Percentiles rank a stretch among this genome's conserved stretches.
These are phyloP conservation scores for Onygenales sp. DNA, from an alignment of 2,329 filamentous ascomycete genomes.

Conservation along the genomic window DNA sequence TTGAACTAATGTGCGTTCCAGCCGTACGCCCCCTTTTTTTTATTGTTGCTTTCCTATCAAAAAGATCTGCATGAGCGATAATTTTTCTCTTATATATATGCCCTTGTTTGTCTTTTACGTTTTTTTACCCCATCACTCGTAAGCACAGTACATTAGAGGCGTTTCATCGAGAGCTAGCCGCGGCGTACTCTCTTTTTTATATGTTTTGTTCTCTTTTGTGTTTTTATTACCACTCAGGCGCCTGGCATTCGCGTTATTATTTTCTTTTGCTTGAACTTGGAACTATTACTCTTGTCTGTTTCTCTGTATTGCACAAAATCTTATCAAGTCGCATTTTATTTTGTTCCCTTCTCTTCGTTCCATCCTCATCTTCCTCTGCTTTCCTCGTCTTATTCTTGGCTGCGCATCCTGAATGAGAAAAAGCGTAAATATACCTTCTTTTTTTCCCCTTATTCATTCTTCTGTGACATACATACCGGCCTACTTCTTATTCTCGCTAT, in stretches of 20 bases:
- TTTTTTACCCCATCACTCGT: conserved; percentile 8
- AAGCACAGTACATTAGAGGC: neutral
- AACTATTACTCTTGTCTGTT: too few relatives aligned
- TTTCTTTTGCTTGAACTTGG: neutral
- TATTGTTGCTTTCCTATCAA: conserved; percentile 20
- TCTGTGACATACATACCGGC: neutral
- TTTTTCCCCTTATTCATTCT: too few relatives aligned
- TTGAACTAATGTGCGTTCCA: too few relatives aligned
- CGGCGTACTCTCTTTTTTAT: neutral
- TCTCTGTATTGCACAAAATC: too few relatives aligned
- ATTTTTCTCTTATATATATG: conserved; percentile 17
- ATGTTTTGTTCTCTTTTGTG: neutral
- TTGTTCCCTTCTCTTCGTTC: too few relatives aligned
- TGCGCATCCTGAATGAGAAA: too few relatives aligned
- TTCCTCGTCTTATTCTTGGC: too few relatives aligned
- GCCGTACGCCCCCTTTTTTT: conserved; percentile 6
- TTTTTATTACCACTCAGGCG: neutral
- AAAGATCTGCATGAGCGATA: conserved; percentile 45
- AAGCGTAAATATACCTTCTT: too few relatives aligned
- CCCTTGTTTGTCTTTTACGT: conserved; percentile 19
- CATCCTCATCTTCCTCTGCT: too few relatives aligned
- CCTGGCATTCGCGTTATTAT: neutral
- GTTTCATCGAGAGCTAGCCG: neutral
- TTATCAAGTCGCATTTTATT: too few relatives aligned
- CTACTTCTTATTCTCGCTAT: neutral